Evolutionary conservation across 2,329 filamentous ascomycete genomes (phyloP).

Genomic region (Penicillium paneum): DNA sequence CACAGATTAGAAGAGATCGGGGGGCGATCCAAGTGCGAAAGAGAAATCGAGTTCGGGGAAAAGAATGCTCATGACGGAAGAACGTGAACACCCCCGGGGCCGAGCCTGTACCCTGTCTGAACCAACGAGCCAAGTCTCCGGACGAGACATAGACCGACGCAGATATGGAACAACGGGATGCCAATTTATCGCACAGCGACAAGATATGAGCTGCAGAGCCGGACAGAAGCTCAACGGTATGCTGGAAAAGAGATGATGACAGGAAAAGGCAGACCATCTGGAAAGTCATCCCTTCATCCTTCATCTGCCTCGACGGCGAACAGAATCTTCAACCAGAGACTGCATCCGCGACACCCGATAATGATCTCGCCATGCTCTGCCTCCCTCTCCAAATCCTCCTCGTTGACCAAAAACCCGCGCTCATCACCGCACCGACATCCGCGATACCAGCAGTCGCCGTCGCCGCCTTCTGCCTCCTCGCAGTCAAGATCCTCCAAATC

Average conservation of each 20-base stretch:
- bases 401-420: conserved; percentile 53
- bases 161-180: background rate
- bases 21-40: background rate
- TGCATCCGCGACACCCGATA: conserved; percentile 61
- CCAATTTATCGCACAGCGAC: background rate
- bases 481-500: conserved; percentile 56
- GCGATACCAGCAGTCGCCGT: conserved; percentile 52
- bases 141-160: background rate
- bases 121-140: background rate
- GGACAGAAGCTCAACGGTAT: background rate
- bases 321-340: conserved; percentile 60
- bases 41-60: background rate
- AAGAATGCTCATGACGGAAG: background rate
- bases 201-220: background rate
- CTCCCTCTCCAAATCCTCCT: conserved; percentile 53
- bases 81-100: background rate
- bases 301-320: conserved; percentile 48
- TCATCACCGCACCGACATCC: conserved; percentile 59
- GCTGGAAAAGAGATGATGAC: background rate
- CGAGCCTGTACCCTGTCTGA: too few species aligned
- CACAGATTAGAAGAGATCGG: background rate
- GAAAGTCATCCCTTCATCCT: conserved; percentile 6
- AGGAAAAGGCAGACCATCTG: background rate
- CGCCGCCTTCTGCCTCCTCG: conserved; percentile 34
- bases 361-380: conserved; percentile 55